Base-by-base conservation (phyloP, 495 filamentous ascomycete genomes). In the Annulohypoxylon bovei region DNA sequence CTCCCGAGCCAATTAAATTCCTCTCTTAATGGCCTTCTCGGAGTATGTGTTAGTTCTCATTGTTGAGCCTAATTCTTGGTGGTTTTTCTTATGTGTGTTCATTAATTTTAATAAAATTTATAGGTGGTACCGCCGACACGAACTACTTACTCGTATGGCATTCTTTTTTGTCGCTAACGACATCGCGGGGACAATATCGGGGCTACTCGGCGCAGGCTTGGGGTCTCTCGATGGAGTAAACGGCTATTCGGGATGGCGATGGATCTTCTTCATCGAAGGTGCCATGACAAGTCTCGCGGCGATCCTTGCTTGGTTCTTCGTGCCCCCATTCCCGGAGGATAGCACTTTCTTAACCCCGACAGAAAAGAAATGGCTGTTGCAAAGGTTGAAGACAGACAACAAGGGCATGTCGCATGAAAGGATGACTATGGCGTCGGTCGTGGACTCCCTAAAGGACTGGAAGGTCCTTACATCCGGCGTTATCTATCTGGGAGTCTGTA, bases 141-240 rank as follows among this genome's bases (percentile, higher is more conserved):
- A 54, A 35, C 50, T 54, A 35, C n/a, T 54, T 14, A 54, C 50
- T 20, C 50, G 50, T 6, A 54, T 54, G 50, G 50, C 50, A 1
- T 54, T 54, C 50, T 54, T 54, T 14, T 54, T 54, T 6, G 50
- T 54, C 16, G 50, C 50, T 12, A 54, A 54, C 9, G 50, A 54
- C 50, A 54, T 54, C 30, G 50, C 50, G 1, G 50, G 50, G n/a
- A 54, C 50, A 0, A 54, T 54, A 54, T 54, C 50, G 4, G 50
- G 50, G 35, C 18, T 54, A 1, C 50, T 54, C 8, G 50, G 50
- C 3, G 50, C 50, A 1, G 50, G 50, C 18, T 54, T 54, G 8
- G 50, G 50, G 11, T 33, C 50, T 12, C 50, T 54, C 1, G 50
- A 54, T 30, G 50, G 50, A 22, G 27, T 35, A 8, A 7, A 23